phyloP scores from a whole-genome alignment of 805 yeast species.

The Candida sonorensis region DNA sequence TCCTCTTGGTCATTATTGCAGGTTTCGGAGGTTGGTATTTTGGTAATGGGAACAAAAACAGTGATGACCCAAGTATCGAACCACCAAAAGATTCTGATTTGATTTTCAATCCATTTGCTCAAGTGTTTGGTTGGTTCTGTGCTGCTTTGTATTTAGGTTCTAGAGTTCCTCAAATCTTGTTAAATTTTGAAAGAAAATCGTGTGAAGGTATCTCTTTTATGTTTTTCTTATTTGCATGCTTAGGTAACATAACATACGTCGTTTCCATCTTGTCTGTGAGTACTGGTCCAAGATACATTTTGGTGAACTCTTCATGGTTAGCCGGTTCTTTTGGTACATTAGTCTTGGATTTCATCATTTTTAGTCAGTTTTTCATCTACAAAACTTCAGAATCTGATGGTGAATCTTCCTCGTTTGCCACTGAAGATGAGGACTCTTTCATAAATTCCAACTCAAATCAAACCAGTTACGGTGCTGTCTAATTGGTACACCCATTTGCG shows the following conservation, averaged over 20 bases:
- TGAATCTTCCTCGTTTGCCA: conserved; percentile 14
- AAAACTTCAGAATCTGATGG: conserved; percentile 29
- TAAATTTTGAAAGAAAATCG: conserved; percentile 80
- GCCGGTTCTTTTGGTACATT: conserved; percentile 89
- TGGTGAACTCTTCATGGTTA: conserved; percentile 88
- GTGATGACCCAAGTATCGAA: conserved; percentile 24
- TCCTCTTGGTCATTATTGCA: conserved; percentile 58
- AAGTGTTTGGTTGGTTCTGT: conserved; percentile 77
- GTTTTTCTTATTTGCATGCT: conserved; percentile 90
- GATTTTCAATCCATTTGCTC: conserved; percentile 72
- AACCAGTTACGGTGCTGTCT: conserved; percentile 7
- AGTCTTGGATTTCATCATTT: conserved; percentile 74
- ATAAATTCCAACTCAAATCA: conserved; percentile 4
- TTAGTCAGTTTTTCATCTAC: conserved; percentile 79
- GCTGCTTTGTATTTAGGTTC: conserved; percentile 78
- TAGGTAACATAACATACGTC: conserved; percentile 90
- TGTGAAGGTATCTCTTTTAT: conserved; percentile 93
- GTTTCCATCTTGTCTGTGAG: conserved; percentile 76
- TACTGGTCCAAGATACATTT: conserved; percentile 57
- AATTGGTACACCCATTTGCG: no score
- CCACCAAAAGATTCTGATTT: conserved; percentile 36
- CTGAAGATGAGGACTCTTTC: conserved; percentile 12
- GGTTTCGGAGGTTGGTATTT: conserved; percentile 89
- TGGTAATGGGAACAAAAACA: conserved; percentile 28
- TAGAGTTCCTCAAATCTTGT: conserved; percentile 82